These are phyloP conservation scores for Pseudogymnoascus sp. DNA, from an alignment of 2,329 filamentous ascomycete species.

Conservation along the genomic window DNA sequence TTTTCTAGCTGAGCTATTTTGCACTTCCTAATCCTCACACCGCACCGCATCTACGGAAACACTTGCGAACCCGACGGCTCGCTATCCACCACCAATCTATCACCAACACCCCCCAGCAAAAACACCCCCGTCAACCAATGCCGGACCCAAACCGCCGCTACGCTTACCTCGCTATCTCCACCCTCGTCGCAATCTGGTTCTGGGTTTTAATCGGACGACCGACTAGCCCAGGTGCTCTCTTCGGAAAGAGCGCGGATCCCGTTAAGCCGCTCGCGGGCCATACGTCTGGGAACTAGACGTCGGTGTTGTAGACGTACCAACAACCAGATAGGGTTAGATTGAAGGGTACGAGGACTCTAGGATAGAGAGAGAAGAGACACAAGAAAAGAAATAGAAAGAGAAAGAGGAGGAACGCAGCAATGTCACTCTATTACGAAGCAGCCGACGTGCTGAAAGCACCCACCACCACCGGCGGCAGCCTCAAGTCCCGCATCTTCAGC, in stretches of 20 bases:
- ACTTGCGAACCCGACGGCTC: background rate
- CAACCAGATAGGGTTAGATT: background rate
- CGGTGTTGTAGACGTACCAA: background rate
- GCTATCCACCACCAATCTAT: background rate
- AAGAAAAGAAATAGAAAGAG: background rate
- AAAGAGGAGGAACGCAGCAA: conserved; percentile 33
- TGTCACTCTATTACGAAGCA: conserved; percentile 95
- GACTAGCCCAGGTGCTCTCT: background rate
- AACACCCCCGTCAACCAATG: background rate
- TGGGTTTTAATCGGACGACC: conserved; percentile 22
- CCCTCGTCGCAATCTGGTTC: conserved; percentile 21
- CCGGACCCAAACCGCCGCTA: conserved; percentile 19
- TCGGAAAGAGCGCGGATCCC: background rate
- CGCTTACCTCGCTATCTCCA: conserved; percentile 17
- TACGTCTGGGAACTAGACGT: background rate
- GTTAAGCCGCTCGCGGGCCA: conserved; percentile 7
- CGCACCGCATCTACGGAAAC: background rate
- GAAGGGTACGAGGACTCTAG: background rate
- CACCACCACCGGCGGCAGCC: conserved; percentile 65
- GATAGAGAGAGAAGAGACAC: background rate
- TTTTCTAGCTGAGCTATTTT: background rate
- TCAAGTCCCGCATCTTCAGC: conserved; percentile 79
- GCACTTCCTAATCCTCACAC: background rate
- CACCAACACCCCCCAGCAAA: background rate
- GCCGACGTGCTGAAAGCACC: conserved; percentile 64